Base-by-base conservation (phyloP, 306 rosid genomes). In the Rosa chinensis region DNA sequence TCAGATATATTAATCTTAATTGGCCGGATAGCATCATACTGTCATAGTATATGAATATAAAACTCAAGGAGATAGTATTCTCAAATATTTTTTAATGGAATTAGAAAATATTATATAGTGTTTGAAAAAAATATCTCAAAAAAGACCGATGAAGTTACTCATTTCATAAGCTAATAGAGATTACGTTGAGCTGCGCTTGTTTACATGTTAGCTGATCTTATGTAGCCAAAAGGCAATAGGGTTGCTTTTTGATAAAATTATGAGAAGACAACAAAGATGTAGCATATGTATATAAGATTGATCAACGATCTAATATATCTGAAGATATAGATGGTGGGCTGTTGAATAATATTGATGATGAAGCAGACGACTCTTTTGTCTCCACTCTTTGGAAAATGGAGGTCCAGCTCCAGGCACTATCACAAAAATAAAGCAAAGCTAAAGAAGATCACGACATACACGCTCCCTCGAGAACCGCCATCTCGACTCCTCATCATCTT, bases 401-500 rank as follows among this genome's bases (percentile, higher is more conserved):
- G 86, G 93, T 85, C 89, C 87, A 85, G 79, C 59, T 66, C 77
- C 75, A 75, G 85, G 61, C 97, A 89, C 94, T 79, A 87, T 50
- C 89, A 3, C 13, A 75, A 67, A 50, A 77, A 58, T 67, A 64
- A 77, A 42, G 67, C 72, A 66, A 76, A 81, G 72, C 72, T 55
- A 81, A 85, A 75, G 85, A 87, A 79, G 10, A 70, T 43, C 73
- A 89, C 72, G 70, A 82, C 82, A 86, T 8, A 73, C 84, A 86
- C 94, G 88, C 89, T 92, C 89, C 93, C 92, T 90, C 84, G 87
- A 89, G 66, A 85, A 83, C 81, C 76, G 69, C 80, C 56, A 48
- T 37, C 17, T 39, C 77, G 28, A 28, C 73, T 66, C 78, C 78
- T 74, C 73, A 50, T 32, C 78, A 25, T n/a, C 74, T 63, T 62